These are phyloP conservation scores for Serpula lacrymans DNA, from an alignment of 768 basidiomycete species.

Conservation along the genomic window DNA sequence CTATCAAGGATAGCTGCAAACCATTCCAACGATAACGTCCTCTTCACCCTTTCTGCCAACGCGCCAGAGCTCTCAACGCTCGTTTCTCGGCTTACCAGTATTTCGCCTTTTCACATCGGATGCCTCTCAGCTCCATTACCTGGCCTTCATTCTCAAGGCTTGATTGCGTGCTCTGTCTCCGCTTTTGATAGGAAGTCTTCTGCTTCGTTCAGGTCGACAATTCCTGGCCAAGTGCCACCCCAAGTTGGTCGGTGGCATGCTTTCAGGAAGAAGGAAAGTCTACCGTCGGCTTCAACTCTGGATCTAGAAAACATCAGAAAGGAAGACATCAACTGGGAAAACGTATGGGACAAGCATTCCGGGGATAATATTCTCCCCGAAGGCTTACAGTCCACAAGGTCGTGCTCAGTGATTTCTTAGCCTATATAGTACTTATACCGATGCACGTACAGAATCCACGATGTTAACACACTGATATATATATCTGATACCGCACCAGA, in stretches of 20 bases:
- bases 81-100: constrained; percentile 36
- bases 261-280: constrained; percentile 37
- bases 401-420: constrained; percentile 8
- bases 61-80: constrained; percentile 37
- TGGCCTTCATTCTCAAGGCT: constrained; percentile 13
- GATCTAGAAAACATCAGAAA: constrained; percentile 1
- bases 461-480: constrained; percentile 38
- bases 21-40: constrained; percentile 37
- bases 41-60: constrained; percentile 51
- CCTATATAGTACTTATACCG: not conserved
- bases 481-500: constrained; percentile 58
- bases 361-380: constrained; percentile 29
- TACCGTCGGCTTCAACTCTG: not conserved
- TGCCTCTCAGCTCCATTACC: constrained; percentile 57
- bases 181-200: constrained; percentile 42
- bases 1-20: constrained; percentile 26
- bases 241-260: constrained; percentile 77
- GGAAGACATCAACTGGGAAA: constrained; percentile 44
- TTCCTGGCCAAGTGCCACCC: constrained; percentile 52
- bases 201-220: constrained; percentile 57
- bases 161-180: constrained; percentile 56
- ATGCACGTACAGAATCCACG: constrained; percentile 1
- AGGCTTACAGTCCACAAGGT: constrained; percentile 39
- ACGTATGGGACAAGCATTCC: constrained; percentile 41
- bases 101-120: constrained; percentile 47